A percentile compares a stretch with the other conserved stretches of the same genome.
Conservation (phyloP, 1,284 basidiomycete species). For the Microbotryum intermedium region DNA sequence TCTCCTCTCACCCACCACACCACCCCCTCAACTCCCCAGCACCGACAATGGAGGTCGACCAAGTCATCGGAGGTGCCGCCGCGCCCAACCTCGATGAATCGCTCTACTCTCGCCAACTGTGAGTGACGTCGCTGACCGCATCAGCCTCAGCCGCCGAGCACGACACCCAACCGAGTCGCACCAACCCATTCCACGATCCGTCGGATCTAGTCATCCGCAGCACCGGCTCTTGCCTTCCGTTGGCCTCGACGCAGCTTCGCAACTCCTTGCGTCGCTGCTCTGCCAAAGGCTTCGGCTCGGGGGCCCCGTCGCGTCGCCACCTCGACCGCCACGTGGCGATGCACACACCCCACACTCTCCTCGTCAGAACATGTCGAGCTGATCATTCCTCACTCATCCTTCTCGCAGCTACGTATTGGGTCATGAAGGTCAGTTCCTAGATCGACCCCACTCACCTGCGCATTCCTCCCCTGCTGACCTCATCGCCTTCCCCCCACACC, state of each 20-base stretch:
- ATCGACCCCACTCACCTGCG: conserved; percentile 4
- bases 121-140: conserved; percentile 40
- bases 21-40: conserved; percentile 2
- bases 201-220: neutral
- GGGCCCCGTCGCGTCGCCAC: neutral
- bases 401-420: conserved; percentile 77
- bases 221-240: too few species aligned
- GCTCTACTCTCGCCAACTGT: conserved; percentile 93
- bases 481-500: neutral
- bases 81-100: conserved; percentile 29
- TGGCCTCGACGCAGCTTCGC: too few species aligned
- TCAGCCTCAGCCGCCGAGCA: neutral
- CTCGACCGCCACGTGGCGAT: neutral
- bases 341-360: neutral
- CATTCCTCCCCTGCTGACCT: neutral
- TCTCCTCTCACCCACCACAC: neutral
- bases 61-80: conserved; percentile 4
- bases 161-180: neutral
- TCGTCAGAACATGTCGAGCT: neutral
- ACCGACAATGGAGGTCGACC: conserved; percentile 11
- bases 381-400: neutral
- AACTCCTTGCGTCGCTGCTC: too few species aligned
- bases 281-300: neutral
- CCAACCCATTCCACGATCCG: neutral
- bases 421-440: conserved; percentile 64